Conservation (phyloP, 805 yeast genomes). For the Torulaspora delbrueckii region DNA sequence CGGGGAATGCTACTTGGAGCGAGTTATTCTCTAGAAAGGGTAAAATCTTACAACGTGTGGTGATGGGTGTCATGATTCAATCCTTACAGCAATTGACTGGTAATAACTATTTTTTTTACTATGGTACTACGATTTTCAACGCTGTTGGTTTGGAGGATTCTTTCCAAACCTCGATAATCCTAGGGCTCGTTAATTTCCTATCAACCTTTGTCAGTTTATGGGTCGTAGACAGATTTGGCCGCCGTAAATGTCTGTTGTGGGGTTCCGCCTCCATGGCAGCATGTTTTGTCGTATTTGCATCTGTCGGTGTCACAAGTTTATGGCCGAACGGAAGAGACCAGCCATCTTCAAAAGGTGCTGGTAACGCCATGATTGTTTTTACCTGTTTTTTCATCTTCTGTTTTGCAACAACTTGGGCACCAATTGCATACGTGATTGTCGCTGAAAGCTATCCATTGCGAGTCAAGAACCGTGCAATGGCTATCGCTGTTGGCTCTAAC, state of each 20-base stretch:
- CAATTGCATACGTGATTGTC: slow-evolving; percentile 58
- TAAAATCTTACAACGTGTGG: slow-evolving; percentile 44
- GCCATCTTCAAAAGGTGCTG: slow-evolving; percentile 49
- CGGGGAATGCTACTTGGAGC: slow-evolving; percentile 63
- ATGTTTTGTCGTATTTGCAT: slow-evolving; percentile 48
- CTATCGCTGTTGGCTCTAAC: slow-evolving; percentile 57
- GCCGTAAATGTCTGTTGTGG: slow-evolving; percentile 44
- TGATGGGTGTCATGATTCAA: slow-evolving; percentile 53
- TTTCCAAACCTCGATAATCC: slow-evolving; percentile 53
- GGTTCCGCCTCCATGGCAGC: slow-evolving; percentile 48
- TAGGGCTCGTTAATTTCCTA: slow-evolving; percentile 57
- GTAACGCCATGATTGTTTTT: slow-evolving; percentile 66
- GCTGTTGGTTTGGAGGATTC: slow-evolving; percentile 59
- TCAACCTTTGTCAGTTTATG: slow-evolving; percentile 52
- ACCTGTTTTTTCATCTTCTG: slow-evolving; percentile 66
- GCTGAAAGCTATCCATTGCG: slow-evolving; percentile 70
- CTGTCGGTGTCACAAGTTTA: slow-evolving; percentile 52
- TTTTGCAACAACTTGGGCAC: slow-evolving; percentile 76
- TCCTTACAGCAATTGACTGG: slow-evolving; percentile 67
- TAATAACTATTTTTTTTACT: slow-evolving; percentile 63
- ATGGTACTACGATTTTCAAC: slow-evolving; percentile 58
- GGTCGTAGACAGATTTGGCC: slow-evolving; percentile 52
- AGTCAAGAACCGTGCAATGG: slow-evolving; percentile 54
- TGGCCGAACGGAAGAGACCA: slow-evolving; percentile 41
- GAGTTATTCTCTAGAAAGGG: slow-evolving; percentile 66